Evolutionary conservation across 495 filamentous ascomycete genomes (phyloP).

Genomic region (Haplographium delicatum): DNA sequence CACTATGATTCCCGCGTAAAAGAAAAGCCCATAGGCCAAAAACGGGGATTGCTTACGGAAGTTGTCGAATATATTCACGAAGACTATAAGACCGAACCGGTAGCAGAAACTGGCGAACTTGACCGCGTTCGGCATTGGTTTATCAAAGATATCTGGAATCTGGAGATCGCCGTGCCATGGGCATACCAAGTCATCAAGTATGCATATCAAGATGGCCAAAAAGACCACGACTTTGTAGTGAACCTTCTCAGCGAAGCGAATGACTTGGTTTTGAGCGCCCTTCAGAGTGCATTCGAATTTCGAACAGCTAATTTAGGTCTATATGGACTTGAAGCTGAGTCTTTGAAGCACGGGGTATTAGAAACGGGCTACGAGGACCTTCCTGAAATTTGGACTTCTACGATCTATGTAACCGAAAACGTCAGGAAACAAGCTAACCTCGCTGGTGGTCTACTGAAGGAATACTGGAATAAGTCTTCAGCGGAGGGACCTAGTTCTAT

Average conservation of each 20-base stretch:
- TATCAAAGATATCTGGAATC: conserved; percentile 63
- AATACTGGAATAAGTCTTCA: conserved; percentile 17
- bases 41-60: conserved; percentile 56
- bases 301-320: conserved; percentile 56
- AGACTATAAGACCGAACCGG: conserved; percentile 58
- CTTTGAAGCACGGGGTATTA: conserved; percentile 64
- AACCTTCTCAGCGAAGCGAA: conserved; percentile 65
- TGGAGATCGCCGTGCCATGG: conserved; percentile 73
- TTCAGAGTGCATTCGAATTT: conserved; percentile 71
- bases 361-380: conserved; percentile 53
- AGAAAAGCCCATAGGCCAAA: conserved; percentile 38
- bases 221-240: conserved; percentile 42
- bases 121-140: conserved; percentile 81
- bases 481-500: conserved; percentile 22
- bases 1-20: conserved; percentile 57
- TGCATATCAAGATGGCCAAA: conserved; percentile 48
- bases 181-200: conserved; percentile 66
- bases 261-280: conserved; percentile 65
- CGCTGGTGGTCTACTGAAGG: conserved; percentile 30
- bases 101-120: conserved; percentile 52
- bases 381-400: conserved; percentile 78
- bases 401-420: conserved; percentile 51
- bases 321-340: conserved; percentile 66
- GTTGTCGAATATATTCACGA: conserved; percentile 66
- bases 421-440: conserved; percentile 50